Evolutionary conservation across 176 grass and related monocot genomes (phyloP), one percentile per base, ranked within the genome.

Genomic region (Oryza longistaminata): DNA sequence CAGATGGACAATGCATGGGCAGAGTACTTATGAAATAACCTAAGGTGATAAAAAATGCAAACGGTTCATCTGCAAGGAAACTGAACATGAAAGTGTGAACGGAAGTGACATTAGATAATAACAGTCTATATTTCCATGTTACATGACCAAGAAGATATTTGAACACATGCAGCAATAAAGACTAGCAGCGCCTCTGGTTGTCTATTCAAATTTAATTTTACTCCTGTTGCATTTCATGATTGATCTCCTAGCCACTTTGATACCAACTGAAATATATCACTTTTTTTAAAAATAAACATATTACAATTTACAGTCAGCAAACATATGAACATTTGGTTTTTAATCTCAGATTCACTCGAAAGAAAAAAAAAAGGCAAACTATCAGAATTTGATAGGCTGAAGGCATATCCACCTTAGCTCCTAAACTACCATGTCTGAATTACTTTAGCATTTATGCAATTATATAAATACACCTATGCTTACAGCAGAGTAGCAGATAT

Each of bases 371-470:
- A 71, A 35, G 7, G 7, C 2, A 60, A 70, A 31, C 68, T 22
- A 37, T 55, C 4, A 24, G 31, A 42, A 68, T 58, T 55, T 81
- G 6, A 71, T 82, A 70, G 80, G 33, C 29, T 71, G 25, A 35
- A 58, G 9, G 19, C 69, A 16, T 3, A 44, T 3, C 15, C 11
- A 70, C 15, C 16, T 58, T 70, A 76, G 13, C 31, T 52, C 69
- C 74, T 24, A 77, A 40, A 4, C 40, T 76, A 13, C 17, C 14
- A 70, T 31, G 34, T 35, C n/a, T 77, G 10, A 33, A 69, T 68
- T 55, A 34, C 31, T 85, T 85, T 55, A 69, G 11, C 29, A 84
- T 67, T 68, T 76, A 15, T 29, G 6, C 76, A 55, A 84, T 39
- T 26, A 65, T 52, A 69, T 52, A 53, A 53, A 14, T 22, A 85